Percentiles rank a stretch among this genome's conserved stretches.
Conservation (phyloP, 139 green algal species). For the Penium margaritaceum region DNA sequence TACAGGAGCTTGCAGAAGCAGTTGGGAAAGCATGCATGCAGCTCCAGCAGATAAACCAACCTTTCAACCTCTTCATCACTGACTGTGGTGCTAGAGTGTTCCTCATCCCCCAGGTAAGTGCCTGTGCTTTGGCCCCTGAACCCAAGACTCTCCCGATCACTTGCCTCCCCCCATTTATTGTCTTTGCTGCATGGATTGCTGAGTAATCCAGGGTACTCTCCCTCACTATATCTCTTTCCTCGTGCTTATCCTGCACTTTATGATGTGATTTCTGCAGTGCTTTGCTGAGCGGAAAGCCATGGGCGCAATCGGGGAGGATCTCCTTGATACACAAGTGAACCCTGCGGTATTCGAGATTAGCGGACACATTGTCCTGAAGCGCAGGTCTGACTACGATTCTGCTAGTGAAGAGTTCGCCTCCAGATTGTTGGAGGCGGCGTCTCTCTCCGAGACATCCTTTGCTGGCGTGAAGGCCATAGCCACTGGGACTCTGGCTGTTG, state of each 20-base stretch:
- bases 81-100: constrained; percentile 84
- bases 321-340: constrained; percentile 76
- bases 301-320: constrained; percentile 49
- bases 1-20: constrained; percentile 59
- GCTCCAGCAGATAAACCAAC: constrained; percentile 72
- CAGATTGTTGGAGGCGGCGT: constrained; percentile 30
- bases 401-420: constrained; percentile 22
- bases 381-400: constrained; percentile 69
- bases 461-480: constrained; percentile 20
- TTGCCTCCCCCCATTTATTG: no score
- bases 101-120: constrained; percentile 66
- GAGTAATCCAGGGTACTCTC: no score
- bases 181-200: no score
- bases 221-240: no score
- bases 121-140: no score
- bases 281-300: constrained; percentile 63
- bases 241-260: no score
- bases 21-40: constrained; percentile 59
- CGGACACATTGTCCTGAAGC: constrained; percentile 92
- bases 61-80: constrained; percentile 90
- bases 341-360: constrained; percentile 90
- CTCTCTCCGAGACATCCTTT: constrained; percentile 19
- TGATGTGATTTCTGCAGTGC: constrained; percentile 14
- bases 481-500: no score
- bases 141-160: no score